phyloP scores from a whole-genome alignment of 805 yeast species.

The Wickerhamomyces queroliae region DNA sequence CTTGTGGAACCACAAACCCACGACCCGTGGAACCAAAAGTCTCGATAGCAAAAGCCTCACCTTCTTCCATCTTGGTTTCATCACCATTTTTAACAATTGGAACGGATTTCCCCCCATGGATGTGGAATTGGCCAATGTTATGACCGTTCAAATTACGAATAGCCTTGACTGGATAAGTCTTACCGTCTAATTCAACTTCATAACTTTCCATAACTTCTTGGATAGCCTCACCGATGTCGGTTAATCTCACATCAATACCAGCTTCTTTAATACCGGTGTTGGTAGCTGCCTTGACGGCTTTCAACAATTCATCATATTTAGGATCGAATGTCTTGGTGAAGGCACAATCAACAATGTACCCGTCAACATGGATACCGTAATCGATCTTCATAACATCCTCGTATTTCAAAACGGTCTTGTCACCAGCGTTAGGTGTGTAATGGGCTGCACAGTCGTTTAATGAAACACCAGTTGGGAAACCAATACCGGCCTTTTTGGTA shows the following conservation, averaged over 20 bases:
- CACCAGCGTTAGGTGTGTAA: conserved; percentile 95
- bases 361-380: conserved; percentile 94
- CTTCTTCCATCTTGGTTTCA: conserved; percentile 97
- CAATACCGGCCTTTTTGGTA: conserved; percentile 77
- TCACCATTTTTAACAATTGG: conserved; percentile 95
- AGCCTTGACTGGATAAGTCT: conserved; percentile 76
- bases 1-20: conserved; percentile 80
- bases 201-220: conserved; percentile 97
- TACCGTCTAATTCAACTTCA: conserved; percentile 88
- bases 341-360: conserved; percentile 91
- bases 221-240: conserved; percentile 93
- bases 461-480: conserved; percentile 97
- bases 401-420: conserved; percentile 68
- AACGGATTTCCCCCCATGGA: conserved; percentile 94
- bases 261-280: conserved; percentile 89
- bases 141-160: conserved; percentile 95
- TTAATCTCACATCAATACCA: conserved; percentile 91
- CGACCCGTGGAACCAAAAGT: conserved; percentile 97
- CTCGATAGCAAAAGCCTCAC: conserved; percentile 96
- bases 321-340: conserved; percentile 86
- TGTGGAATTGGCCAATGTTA: conserved; percentile 74
- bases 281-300: conserved; percentile 90
- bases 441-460: conserved; percentile 95
- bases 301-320: conserved; percentile 71
- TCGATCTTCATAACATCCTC: conserved; percentile 97